Percentiles rank a stretch among this genome's conserved stretches.
Conservation (phyloP, 345 rosid species). For the Geranium rotundifolium region DNA sequence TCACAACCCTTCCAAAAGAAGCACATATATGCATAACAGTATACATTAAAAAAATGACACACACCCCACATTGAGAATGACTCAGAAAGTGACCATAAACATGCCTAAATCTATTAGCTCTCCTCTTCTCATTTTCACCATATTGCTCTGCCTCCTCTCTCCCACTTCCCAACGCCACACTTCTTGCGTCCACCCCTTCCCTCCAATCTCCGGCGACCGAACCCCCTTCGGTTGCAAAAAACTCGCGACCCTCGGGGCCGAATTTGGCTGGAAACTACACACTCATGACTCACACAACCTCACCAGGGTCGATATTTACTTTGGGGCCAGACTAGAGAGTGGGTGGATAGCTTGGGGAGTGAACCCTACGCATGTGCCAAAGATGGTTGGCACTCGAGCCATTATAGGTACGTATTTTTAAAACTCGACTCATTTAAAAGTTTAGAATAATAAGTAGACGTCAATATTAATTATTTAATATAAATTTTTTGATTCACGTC, state of each 20-base stretch:
- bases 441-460: too few species aligned
- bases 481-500: too few species aligned
- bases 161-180: not conserved
- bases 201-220: not conserved
- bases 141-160: not conserved
- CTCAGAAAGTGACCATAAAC: not conserved
- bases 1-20: not conserved
- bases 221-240: not conserved
- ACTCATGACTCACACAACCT: not conserved
- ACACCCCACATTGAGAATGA: not conserved
- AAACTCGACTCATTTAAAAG: too few species aligned
- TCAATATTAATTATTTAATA: too few species aligned
- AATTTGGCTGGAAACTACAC: not conserved
- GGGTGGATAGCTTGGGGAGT: not conserved
- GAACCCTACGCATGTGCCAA: not conserved
- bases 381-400: not conserved
- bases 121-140: not conserved
- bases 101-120: too few species aligned
- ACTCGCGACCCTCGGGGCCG: not conserved
- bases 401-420: not conserved
- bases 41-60: too few species aligned
- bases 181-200: not conserved
- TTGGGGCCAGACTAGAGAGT: not conserved
- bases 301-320: not conserved
- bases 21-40: not conserved